Evolutionary conservation across 106 monocot species (phyloP), one percentile per base, ranked within the genome.

Genomic region (Platanthera guangdongensis): DNA sequence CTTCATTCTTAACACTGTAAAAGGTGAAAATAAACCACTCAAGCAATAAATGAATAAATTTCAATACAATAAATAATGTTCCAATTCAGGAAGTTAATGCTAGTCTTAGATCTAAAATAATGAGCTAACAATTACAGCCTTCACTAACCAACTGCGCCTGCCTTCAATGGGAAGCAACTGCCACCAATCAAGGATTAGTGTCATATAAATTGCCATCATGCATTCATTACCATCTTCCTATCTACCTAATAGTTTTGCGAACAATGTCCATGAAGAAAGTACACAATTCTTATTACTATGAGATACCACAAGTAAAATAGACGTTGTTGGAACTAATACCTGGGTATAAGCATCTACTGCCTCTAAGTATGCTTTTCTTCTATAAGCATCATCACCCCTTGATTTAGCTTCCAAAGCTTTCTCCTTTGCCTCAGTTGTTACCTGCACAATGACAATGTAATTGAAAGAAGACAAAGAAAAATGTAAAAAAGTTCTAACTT

Each of bases 321-420:
- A 70, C 47, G 67, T 49, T 21, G 4, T 49, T 78, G 48, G 76
- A 39, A 74, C 30, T 78, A 54, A 11, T 79, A 96, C 95, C 86
- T 96, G 95, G 25, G 95, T 96, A 65, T 96, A 96, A 60, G 88
- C 88, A 93, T 96, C 90, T 76, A 96, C 30, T 74, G 95, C 95
- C 69, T 68, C 80, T 30, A 74, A 81, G 81, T 79, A 96, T 74
- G 93, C 93, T 52, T 89, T 91, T 11, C 74, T 85, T 78, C 69
- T 93, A 79, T 90, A 96, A 55, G 95, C 93, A 74, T 90, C 90
- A 48, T 96, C 85, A 15, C 90, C 95, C 87, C 92, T 90, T 21
- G 83, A 76, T 77, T 96, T 96, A 59, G 95, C 95, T 87, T 91
- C 93, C 75, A 86, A 74, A 14, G 95, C 85, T 82, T 76, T 91